Conservation (phyloP, 2,329 filamentous ascomycete species). For the Epichloe brachyelytri region DNA sequence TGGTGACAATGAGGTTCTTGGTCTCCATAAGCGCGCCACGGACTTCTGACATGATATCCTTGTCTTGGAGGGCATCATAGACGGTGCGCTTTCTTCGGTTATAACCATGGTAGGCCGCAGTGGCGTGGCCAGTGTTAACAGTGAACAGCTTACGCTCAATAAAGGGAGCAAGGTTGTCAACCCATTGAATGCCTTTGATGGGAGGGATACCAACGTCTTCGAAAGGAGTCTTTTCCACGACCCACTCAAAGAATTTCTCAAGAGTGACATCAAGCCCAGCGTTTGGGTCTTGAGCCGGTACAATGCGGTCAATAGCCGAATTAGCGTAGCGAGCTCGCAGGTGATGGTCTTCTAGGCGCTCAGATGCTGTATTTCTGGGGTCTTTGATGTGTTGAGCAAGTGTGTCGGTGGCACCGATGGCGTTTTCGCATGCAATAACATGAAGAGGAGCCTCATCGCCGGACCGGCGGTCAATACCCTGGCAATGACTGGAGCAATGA, state of each 20-base stretch:
- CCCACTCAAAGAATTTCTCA: conserved; percentile 99
- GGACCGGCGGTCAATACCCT: conserved; percentile 74
- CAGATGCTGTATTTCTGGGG: conserved; percentile 54
- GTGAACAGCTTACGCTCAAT: conserved; percentile 99
- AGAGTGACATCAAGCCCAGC: conserved; percentile 84
- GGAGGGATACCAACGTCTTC: conserved; percentile 49
- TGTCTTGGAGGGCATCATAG: conserved; percentile 75
- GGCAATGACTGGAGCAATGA: conserved; percentile 90
- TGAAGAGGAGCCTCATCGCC: conserved; percentile 53
- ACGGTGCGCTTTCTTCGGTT: conserved; percentile 76
- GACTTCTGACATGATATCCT: conserved; percentile 68
- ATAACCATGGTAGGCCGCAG: conserved; percentile 90
- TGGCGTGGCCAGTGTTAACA: conserved; percentile 96
- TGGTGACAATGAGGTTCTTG: conserved; percentile 69
- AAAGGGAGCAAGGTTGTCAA: conserved; percentile 80
- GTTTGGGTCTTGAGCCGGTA: conserved; percentile 72
- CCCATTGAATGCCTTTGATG: conserved; percentile 86
- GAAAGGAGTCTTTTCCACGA: conserved; percentile 82
- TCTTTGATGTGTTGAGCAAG: conserved; percentile 71
- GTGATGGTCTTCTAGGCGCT: conserved; percentile 54
- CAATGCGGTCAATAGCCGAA: conserved; percentile 96
- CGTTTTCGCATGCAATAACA: conserved; percentile 97
- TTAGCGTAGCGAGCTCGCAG: conserved; percentile 83
- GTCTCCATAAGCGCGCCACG: conserved; percentile 74
- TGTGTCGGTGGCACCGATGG: conserved; percentile 85